Evolutionary conservation across 164 flowering plant genomes (phyloP).

Genomic region (Vitis riparia): DNA sequence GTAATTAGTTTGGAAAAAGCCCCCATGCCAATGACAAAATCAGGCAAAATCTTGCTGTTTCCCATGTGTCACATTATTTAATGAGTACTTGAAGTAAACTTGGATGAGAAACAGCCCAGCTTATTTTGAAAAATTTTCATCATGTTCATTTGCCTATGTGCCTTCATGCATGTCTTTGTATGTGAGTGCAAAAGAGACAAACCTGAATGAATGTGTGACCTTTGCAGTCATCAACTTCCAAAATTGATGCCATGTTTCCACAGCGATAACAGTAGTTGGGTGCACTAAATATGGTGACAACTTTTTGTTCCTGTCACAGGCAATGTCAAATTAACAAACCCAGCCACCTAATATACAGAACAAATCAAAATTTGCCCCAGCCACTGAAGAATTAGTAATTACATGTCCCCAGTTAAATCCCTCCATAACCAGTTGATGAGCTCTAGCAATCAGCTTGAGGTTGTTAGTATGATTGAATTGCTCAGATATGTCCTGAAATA

Average conservation of each 20-base stretch:
- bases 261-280: constrained; percentile 12
- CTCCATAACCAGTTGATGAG: constrained; percentile 18
- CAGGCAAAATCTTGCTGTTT: no score
- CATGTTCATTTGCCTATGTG: no score
- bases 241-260: constrained; percentile 17
- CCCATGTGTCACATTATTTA: no score
- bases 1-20: no score
- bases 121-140: no score
- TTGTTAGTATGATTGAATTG: constrained; percentile 15
- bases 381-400: not conserved
- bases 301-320: constrained; percentile 13
- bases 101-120: no score
- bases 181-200: not conserved
- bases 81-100: no score
- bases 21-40: no score
- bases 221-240: constrained; percentile 17
- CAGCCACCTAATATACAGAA: no score
- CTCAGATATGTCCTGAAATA: constrained; percentile 15
- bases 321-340: no score
- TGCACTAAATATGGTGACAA: constrained; percentile 17
- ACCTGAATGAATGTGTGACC: constrained; percentile 20
- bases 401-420: constrained; percentile 20
- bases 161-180: no score
- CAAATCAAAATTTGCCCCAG: no score
- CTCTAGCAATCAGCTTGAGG: constrained; percentile 16